Evolutionary conservation across 2,329 filamentous ascomycete species (phyloP), one percentile per base, ranked within the genome.

Genomic region (Neonectria coccinea): DNA sequence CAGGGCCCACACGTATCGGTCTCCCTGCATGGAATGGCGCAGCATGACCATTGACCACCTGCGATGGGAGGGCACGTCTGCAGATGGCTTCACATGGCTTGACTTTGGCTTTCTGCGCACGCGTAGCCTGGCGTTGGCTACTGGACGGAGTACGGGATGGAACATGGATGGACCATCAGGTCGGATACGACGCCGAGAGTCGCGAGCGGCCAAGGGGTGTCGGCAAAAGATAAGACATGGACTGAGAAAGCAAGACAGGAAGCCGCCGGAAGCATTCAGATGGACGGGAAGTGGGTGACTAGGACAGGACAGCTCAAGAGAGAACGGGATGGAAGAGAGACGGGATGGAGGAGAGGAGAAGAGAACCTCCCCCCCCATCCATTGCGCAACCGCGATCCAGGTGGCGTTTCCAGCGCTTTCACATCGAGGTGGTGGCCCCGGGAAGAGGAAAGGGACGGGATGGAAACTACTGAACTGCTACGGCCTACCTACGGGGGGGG

Each of bases 11-110:
- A 57, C 50, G 56, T 58, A 67, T 63, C 50, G 42, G 45, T 51
- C 71, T 73, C 71, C 71, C 52, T 74, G 59, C 68, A 71, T 68
- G 57, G n/a, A 42, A 20, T 66, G 57, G 63, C 55, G 62, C 47
- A 65, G 64, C 59, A 65, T 62, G 48, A 53, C 50, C 29, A 29
- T 29, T 62, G 48, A 53, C 50, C 29, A 29, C 9, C 60, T 62
- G 50, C 59, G 61, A 63, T 69, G 44, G 44, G 25, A 25, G 25
- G 62, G 62, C 29, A 58, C 50, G 52, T 29, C 45, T 27, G 25
- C 22, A 27, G 45, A 48, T n/a, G 16, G 45, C 45, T 48, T 48
- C 45, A 39, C 3, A 20, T 42, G 39, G 53, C 45, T 56, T 25
- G 22, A 22, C 36, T 52, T 20, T 47, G 53, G 27, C 25, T 56